Base-by-base conservation (phyloP, 2,329 filamentous ascomycete species). In the Magnaporthiopsis poae region DNA sequence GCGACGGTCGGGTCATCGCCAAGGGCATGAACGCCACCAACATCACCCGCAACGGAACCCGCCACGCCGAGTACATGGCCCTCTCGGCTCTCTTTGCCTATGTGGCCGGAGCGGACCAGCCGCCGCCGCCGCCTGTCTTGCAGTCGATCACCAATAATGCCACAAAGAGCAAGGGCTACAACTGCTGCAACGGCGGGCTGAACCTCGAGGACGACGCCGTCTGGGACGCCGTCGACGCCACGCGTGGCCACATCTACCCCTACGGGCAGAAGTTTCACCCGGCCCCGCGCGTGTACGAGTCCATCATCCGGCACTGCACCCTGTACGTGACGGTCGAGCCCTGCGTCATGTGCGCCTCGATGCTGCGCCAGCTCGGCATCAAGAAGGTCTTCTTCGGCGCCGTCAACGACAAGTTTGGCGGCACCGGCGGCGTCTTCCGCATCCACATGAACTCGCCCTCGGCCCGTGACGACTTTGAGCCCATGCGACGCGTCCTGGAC, bases 321-420 rank as follows among this genome's bases (percentile, higher is more conserved):
- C 86, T 99, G 65, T 99, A 99, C 77, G 95, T 99, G 63, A 99
- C 95, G 0, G 94, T 99, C 66, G 96, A 99, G 78, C 95, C 95
- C 5, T 99, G 95, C 77, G 92, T 99, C 79, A 99, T 99, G 95
- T 99, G 95, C 75, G 95, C 95, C 15, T 96, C 92, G 8, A 87
- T 96, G 65, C 84, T 99, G 64, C 87, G 92, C 65, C 96, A 99
- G 77, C 89, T 96, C 70, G 86, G 88, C 18, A 92, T 99, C 77
- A 86, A 90, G 69, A 90, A 89, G 71, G 95, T 99, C 39, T 98
- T 94, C 77, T 99, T 95, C 77, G 96, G 95, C 5, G 96, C 93
- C 68, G 87, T 90, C 72, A 99, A 99, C 76, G 95, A 99, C 79
- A 91, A 96, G 67, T 99, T 99, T 79, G 95, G 95, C 9, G 95